Evolutionary conservation across 2,329 filamentous ascomycete species (phyloP).

Genomic region (Neurospora sp.): DNA sequence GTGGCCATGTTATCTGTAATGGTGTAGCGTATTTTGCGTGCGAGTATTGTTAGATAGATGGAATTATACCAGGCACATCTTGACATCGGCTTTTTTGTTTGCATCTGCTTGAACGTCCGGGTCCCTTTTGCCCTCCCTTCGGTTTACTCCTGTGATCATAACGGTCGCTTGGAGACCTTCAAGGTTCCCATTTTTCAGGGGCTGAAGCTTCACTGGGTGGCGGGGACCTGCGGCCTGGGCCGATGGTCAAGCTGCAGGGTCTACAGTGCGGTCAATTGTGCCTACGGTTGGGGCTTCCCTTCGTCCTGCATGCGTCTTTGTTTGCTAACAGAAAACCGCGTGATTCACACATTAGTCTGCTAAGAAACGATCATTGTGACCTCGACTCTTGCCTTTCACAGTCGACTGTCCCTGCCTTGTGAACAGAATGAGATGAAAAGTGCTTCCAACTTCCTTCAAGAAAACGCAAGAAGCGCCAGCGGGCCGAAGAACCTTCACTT

Average conservation of each 20-base stretch:
- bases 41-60: neutral
- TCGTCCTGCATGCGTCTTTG: neutral
- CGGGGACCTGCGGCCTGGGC: neutral
- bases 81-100: neutral
- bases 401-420: no score
- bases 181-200: neutral
- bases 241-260: neutral
- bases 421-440: neutral
- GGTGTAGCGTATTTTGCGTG: neutral
- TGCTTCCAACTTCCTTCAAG: neutral
- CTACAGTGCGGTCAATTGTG: neutral
- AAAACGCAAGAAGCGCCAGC: neutral
- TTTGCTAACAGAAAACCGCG: neutral
- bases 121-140: neutral
- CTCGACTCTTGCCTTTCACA: no score
- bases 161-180: neutral
- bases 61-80: neutral
- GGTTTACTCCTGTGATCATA: neutral
- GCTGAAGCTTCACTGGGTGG: neutral
- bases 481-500: neutral
- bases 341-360: neutral
- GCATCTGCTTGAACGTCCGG: neutral
- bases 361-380: neutral
- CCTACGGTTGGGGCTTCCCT: neutral
- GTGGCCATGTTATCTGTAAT: neutral